These are phyloP conservation scores for Aureobasidium subglaciale DNA, from an alignment of 2,329 filamentous ascomycete genomes.

Conservation along the genomic window DNA sequence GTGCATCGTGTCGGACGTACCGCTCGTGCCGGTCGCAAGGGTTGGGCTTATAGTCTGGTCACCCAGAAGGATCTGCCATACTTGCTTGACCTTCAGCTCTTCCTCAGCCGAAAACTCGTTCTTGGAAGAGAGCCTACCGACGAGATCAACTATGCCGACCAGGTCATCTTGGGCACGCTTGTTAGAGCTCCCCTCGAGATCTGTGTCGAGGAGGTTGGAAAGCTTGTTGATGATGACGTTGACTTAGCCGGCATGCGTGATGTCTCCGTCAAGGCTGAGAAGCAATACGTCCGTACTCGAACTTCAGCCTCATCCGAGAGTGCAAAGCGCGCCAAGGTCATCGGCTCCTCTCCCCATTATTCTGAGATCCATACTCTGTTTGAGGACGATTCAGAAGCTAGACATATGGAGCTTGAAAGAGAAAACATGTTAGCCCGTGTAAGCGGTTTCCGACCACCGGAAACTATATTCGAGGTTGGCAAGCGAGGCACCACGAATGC, in stretches of 20 bases:
- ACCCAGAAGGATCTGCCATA: conserved; percentile 85
- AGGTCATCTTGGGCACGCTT: conserved; percentile 75
- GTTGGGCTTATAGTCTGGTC: conserved; percentile 93
- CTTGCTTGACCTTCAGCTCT: conserved; percentile 86
- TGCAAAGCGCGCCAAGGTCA: conserved; percentile 74
- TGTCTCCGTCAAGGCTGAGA: conserved; percentile 83
- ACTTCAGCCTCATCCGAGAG: conserved; percentile 87
- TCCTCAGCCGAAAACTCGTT: conserved; percentile 77
- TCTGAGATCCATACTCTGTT: conserved; percentile 75
- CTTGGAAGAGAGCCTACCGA: conserved; percentile 60
- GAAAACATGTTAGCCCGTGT: conserved; percentile 84
- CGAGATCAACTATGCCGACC: conserved; percentile 65
- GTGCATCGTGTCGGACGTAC: conserved; percentile 95
- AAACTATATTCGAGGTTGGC: conserved; percentile 95
- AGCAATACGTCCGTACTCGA: conserved; percentile 81
- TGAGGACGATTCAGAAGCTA: conserved; percentile 51
- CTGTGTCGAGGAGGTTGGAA: conserved; percentile 75
- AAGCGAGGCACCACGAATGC: conserved; percentile 60
- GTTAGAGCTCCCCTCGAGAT: conserved; percentile 66
- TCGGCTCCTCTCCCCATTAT: conserved; percentile 65
- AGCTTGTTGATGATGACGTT: conserved; percentile 64
- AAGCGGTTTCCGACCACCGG: conserved; percentile 77
- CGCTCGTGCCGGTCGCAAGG: conserved; percentile 82
- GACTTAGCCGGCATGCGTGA: conserved; percentile 65
- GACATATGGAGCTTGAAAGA: conserved; percentile 61